Evolutionary conservation across 306 rosid genomes (phyloP).

Genomic region (Fagus sylvatica): DNA sequence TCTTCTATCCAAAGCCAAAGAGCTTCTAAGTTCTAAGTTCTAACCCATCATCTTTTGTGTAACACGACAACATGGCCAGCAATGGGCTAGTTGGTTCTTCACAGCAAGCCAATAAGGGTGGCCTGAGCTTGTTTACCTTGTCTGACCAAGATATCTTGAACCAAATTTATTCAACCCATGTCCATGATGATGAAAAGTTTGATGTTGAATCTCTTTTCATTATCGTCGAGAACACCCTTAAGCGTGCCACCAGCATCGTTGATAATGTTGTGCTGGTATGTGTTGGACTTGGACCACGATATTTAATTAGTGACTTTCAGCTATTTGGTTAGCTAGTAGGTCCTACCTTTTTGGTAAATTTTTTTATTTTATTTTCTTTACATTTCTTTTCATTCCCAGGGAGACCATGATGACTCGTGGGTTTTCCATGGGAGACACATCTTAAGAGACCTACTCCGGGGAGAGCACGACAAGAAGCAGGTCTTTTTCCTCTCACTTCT

Average conservation of each 20-base stretch:
- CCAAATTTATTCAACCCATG: conserved; percentile 4
- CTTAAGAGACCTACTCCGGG: too few species aligned
- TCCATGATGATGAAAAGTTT: conserved; percentile 38
- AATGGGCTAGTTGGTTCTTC: neutral
- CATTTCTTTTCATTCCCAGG: too few species aligned
- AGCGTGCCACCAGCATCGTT: conserved; percentile 25
- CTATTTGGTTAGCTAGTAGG: too few species aligned
- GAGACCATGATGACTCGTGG: too few species aligned
- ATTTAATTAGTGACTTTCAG: too few species aligned
- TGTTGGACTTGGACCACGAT: too few species aligned
- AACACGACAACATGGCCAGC: neutral
- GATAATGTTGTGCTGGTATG: conserved; percentile 17
- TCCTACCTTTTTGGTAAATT: too few species aligned
- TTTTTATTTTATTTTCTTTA: too few species aligned
- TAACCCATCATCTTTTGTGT: neutral
- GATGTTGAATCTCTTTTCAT: conserved; percentile 44
- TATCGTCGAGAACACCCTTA: conserved; percentile 36
- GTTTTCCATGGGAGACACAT: too few species aligned
- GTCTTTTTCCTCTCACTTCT: too few species aligned
- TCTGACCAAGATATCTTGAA: neutral
- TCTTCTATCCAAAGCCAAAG: neutral
- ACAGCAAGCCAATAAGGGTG: neutral
- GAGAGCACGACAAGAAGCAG: too few species aligned
- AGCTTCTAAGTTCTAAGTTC: too few species aligned
- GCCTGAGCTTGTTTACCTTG: neutral